phyloP scores from a whole-genome alignment of 441 rosid species.

The Erodium trifolium region DNA sequence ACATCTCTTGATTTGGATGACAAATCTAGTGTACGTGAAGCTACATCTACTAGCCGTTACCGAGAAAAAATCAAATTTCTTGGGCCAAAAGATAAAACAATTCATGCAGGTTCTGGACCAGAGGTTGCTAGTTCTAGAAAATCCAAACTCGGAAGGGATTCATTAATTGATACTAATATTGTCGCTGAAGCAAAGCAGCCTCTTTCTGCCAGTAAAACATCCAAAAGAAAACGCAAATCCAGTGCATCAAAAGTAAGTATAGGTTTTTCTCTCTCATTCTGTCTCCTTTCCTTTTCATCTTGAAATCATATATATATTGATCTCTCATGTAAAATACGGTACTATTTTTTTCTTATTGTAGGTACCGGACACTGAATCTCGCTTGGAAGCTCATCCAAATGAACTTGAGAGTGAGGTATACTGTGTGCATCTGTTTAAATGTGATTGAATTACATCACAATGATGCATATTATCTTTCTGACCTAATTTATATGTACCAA shows the following conservation, averaged over 20 bases:
- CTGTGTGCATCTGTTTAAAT: conserved; percentile 4
- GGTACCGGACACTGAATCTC: conserved; percentile 28
- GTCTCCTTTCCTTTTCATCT: conserved; percentile 4
- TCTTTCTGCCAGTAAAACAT: conserved; percentile 27
- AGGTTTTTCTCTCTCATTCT: background rate
- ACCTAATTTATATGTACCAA: no score
- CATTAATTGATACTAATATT: conserved; percentile 26
- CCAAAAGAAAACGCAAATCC: conserved; percentile 50
- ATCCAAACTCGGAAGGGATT: conserved; percentile 38
- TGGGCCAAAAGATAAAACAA: conserved; percentile 36
- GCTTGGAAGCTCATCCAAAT: conserved; percentile 26
- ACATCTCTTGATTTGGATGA: conserved; percentile 31
- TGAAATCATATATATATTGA: background rate
- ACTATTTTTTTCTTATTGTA: background rate
- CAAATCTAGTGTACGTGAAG: conserved; percentile 42
- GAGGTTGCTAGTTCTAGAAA: conserved; percentile 39
- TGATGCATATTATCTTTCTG: background rate
- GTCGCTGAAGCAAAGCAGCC: conserved; percentile 34
- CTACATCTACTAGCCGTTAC: conserved; percentile 32
- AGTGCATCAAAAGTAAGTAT: conserved; percentile 36
- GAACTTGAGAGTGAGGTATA: conserved; percentile 43
- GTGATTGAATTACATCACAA: background rate
- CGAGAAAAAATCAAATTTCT: conserved; percentile 33
- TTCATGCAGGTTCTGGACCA: conserved; percentile 24
- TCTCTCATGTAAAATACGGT: background rate